Evolutionary conservation across 768 basidiomycete species (phyloP), one percentile per base, ranked within the genome.

Genomic region (Panus rudis): DNA sequence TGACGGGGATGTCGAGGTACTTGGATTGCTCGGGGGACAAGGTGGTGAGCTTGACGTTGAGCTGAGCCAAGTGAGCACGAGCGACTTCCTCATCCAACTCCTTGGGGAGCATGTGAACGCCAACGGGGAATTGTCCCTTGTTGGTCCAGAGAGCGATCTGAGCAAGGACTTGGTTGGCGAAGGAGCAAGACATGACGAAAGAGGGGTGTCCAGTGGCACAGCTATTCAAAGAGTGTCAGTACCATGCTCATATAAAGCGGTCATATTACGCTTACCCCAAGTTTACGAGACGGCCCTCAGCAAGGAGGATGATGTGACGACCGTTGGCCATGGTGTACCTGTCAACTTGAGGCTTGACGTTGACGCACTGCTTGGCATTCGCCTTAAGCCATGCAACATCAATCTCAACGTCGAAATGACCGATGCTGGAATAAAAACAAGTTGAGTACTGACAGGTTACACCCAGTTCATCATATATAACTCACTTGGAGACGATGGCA

Each of bases 171-270:
- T 99, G 96, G 78, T 99, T 99, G 62, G 91, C 70, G 75, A 99
- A 99, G 32, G 96, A 99, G 76, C 93, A 98, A 14, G 94, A 98
- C 96, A 99, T 99, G 70, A 99, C 96, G 68, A 93, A 97, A 33
- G 94, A 98, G 26, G 96, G 94, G 69, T 99, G 94, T 45, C 94
- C 94, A 54, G 94, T 98, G 30, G 92, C 94, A 66, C 94, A 98
- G 42, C 84, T 86, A 39, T 35, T 7, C 4, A n/a, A 43, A 8
- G 25, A 32, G 51, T 35, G 52, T 40, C 21, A 40, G n/a, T 25
- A 34, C 32, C 11, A 40, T 38, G 6, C 13, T 25, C 4, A 44
- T 22, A 33, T 24, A 17, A 41, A 16, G 13, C 34, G 7, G n/a
- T n/a, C n/a, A 17, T 25, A 30, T 6, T 27, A 5, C n/a, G 38